phyloP scores from a whole-genome alignment of 768 basidiomycete species.

The Amanita molliuscula region DNA sequence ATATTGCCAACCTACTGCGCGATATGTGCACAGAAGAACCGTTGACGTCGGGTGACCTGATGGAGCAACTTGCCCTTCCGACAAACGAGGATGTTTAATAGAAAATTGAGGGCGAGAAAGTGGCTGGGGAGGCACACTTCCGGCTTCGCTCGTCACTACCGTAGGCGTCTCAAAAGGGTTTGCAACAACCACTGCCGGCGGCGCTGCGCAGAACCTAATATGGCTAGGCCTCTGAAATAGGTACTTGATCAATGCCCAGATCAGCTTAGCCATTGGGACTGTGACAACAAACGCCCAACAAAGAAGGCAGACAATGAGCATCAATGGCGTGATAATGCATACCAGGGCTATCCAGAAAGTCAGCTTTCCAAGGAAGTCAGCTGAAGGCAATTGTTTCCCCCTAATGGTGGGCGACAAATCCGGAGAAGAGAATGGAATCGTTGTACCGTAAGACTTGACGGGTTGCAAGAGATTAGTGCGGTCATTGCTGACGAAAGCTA shows the following conservation, averaged over 20 bases:
- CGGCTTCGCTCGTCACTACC: constrained; percentile 14
- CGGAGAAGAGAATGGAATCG: constrained; percentile 21
- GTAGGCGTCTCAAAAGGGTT: constrained; percentile 11
- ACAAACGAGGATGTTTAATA: constrained; percentile 63
- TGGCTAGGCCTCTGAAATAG: constrained; percentile 69
- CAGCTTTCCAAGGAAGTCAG: constrained; percentile 56
- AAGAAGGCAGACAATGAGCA: constrained; percentile 77
- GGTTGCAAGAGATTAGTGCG: constrained; percentile 25
- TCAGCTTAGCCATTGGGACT: constrained; percentile 96
- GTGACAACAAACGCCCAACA: constrained; percentile 96
- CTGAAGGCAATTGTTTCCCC: constrained; percentile 22
- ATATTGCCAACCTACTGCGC: constrained; percentile 82
- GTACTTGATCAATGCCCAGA: constrained; percentile 87
- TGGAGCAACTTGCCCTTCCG: constrained; percentile 86
- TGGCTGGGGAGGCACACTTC: constrained; percentile 12
- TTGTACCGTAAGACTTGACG: constrained; percentile 66
- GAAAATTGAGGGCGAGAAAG: constrained; percentile 36
- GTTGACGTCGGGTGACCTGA: constrained; percentile 74
- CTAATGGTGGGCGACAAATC: constrained; percentile 19
- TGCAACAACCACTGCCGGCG: constrained; percentile 52
- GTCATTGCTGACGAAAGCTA: constrained; percentile 29
- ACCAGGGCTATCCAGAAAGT: constrained; percentile 76
- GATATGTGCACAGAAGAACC: constrained; percentile 90
- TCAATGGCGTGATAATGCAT: constrained; percentile 75
- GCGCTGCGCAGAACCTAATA: constrained; percentile 91